Conservation (phyloP, 495 filamentous ascomycete species). For the Xylaria venustula region DNA sequence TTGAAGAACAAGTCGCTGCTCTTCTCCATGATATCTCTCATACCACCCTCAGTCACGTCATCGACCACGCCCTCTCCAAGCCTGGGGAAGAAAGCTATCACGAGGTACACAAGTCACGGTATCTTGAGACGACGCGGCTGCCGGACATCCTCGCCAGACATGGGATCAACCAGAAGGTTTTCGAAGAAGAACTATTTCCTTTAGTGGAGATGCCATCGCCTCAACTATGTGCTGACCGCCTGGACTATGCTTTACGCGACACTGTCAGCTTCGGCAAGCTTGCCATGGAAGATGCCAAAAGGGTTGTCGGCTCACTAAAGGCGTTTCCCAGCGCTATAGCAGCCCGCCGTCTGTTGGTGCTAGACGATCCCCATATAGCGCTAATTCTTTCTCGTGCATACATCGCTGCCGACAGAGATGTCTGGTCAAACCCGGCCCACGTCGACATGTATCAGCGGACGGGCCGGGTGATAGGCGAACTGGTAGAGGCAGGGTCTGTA, state of each 20-base stretch:
- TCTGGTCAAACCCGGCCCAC: conserved; percentile 39
- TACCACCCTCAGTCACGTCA: conserved; percentile 44
- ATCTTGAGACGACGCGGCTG: conserved; percentile 34
- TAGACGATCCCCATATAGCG: conserved; percentile 32
- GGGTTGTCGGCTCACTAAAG: conserved; percentile 27
- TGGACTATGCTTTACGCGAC: conserved; percentile 45
- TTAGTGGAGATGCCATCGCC: conserved; percentile 42
- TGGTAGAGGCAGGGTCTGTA: conserved; percentile 24
- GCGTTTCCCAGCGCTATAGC: conserved; percentile 30
- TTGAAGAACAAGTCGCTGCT: conserved; percentile 44
- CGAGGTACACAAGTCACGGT: conserved; percentile 43
- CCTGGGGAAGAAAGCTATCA: conserved; percentile 44
- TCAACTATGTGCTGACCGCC: conserved; percentile 43
- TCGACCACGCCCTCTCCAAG: conserved; percentile 39
- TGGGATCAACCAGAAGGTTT: conserved; percentile 26
- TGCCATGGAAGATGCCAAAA: conserved; percentile 23
- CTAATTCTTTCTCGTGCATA: conserved; percentile 35
- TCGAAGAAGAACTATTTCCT: conserved; percentile 43
- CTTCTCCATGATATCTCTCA: conserved; percentile 46
- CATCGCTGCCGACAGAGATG: conserved; percentile 31
- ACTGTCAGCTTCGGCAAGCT: conserved; percentile 35
- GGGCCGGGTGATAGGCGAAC: conserved; percentile 34
- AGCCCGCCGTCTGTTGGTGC: conserved; percentile 34
- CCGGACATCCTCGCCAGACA: conserved; percentile 35
- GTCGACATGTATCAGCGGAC: conserved; percentile 33